Evolutionary conservation across 768 basidiomycete genomes (phyloP), one percentile per base, ranked within the genome.

Genomic region (Tremella fuciformis): DNA sequence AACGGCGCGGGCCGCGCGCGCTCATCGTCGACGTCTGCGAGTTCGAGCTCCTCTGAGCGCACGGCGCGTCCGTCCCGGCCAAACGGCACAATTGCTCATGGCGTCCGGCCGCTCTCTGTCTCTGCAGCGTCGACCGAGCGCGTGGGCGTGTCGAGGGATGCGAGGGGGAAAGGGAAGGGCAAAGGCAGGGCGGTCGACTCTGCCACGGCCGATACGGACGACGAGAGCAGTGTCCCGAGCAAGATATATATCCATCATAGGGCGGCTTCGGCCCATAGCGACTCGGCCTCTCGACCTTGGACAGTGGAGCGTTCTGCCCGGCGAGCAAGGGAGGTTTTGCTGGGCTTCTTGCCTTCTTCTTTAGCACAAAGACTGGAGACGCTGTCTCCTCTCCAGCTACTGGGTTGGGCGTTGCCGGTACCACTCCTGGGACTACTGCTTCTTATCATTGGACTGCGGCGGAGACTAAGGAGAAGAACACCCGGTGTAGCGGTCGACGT

Each of bases 191-290:
- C 16, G 38, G 24, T 55, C 40, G 22, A 56, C 18, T 18, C 39
- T 55, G 18, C 24, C 22, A 37, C 16, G 22, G 24, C 26, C 4
- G 19, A 50, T 4, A 24, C 19, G 22, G 47, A 49, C 44, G 55
- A 26, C 55, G 46, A n/a, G 53, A 18, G 34, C 24, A n/a, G n/a
- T 9, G 9, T 41, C 3, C 61, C 61, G 15, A 22, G 21, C n/a
- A 50, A 44, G 53, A 48, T 60, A 1, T 60, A 51, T 26, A 47
- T 60, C 29, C 53, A 60, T 26, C 59, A 60, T 22, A 47, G n/a
- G 7, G 11, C 16, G 7, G 7, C 18, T 22, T 46, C 42, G 4
- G 4, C 42, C 22, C 39, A 11, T n/a, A 46, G 6, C 42, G 42
- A 46, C 42, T 18, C 22, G 22, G 8, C 9, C 15, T 50, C 48